These are phyloP conservation scores for Penicillium samsonianum DNA, from an alignment of 495 filamentous ascomycete genomes.

Conservation along the genomic window DNA sequence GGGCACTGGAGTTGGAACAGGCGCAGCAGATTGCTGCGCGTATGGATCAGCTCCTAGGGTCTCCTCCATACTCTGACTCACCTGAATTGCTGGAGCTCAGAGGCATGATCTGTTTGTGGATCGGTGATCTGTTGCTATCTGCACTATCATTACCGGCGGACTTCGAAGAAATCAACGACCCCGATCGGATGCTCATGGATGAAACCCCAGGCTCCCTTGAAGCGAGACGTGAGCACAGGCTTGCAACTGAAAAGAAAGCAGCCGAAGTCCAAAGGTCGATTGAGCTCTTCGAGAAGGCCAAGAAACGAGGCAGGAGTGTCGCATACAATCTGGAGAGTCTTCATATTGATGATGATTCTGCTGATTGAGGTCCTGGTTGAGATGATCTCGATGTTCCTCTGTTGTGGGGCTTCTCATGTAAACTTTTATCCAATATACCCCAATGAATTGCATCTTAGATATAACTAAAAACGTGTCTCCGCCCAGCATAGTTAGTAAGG, in stretches of 20 bases:
- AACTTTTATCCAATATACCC: constrained; percentile 8
- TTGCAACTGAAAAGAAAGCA: constrained; percentile 38
- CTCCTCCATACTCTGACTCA: constrained; percentile 63
- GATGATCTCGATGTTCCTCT: background rate
- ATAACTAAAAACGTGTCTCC: background rate
- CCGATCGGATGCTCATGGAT: constrained; percentile 31
- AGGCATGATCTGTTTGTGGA: constrained; percentile 68
- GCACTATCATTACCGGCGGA: constrained; percentile 25
- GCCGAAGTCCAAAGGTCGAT: constrained; percentile 35
- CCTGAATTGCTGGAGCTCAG: constrained; percentile 59
- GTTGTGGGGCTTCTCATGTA: background rate
- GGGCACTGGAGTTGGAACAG: constrained; percentile 40
- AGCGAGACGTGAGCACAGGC: constrained; percentile 33
- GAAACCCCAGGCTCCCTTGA: constrained; percentile 27
- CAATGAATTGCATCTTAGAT: no score
- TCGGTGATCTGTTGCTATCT: constrained; percentile 58
- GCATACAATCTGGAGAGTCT: constrained; percentile 35
- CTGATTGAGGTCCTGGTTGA: constrained; percentile 36
- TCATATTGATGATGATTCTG: constrained; percentile 33
- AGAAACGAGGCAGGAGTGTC: constrained; percentile 36
- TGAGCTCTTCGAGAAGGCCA: constrained; percentile 41
- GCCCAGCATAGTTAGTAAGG: background rate
- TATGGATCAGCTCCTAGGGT: constrained; percentile 64
- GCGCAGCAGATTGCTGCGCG: constrained; percentile 59
- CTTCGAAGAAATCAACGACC: constrained; percentile 14